A percentile compares a stretch with the other conserved stretches of the same genome.
These are phyloP conservation scores for Didymella sp. DNA, from an alignment of 2,329 filamentous ascomycete genomes.

Conservation along the genomic window DNA sequence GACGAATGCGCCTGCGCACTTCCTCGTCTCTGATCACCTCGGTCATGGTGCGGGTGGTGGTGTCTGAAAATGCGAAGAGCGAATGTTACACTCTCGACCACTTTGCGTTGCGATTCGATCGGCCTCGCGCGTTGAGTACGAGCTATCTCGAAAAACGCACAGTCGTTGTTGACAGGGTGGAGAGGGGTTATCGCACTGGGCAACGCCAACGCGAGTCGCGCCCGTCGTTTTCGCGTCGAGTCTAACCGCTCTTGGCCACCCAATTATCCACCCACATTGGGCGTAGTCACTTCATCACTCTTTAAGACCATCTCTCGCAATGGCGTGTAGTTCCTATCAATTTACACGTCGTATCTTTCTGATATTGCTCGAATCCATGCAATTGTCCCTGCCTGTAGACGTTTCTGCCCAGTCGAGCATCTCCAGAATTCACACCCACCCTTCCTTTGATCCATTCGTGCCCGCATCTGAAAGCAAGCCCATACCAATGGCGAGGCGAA, in stretches of 20 bases:
- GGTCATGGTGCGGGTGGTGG: slow-evolving; percentile 32
- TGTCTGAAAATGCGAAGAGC: neutral
- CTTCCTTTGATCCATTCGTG: neutral
- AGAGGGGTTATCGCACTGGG: slow-evolving; percentile 19
- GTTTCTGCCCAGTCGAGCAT: neutral
- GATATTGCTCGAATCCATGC: neutral
- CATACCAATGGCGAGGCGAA: neutral
- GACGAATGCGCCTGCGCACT: slow-evolving; percentile 80
- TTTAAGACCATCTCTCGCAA: neutral
- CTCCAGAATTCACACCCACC: neutral
- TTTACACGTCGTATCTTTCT: neutral
- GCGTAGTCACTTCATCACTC: slow-evolving; percentile 4
- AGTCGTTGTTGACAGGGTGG: slow-evolving; percentile 20
- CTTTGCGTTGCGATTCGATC: neutral
- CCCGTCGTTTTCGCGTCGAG: slow-evolving; percentile 6
- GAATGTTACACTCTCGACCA: neutral
- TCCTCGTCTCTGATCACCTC: slow-evolving; percentile 76
- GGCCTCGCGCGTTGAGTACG: slow-evolving; percentile 6
- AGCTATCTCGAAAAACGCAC: slow-evolving; percentile 20
- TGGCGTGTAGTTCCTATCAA: neutral
- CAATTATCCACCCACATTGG: slow-evolving; percentile 9
- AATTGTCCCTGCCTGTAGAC: neutral
- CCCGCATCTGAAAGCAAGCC: neutral
- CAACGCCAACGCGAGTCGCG: slow-evolving; percentile 14
- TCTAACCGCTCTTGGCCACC: slow-evolving; percentile 5